Evolutionary conservation across 1,284 basidiomycete genomes (phyloP), one percentile per base, ranked within the genome.

Genomic region (Xanthoconium separans): DNA sequence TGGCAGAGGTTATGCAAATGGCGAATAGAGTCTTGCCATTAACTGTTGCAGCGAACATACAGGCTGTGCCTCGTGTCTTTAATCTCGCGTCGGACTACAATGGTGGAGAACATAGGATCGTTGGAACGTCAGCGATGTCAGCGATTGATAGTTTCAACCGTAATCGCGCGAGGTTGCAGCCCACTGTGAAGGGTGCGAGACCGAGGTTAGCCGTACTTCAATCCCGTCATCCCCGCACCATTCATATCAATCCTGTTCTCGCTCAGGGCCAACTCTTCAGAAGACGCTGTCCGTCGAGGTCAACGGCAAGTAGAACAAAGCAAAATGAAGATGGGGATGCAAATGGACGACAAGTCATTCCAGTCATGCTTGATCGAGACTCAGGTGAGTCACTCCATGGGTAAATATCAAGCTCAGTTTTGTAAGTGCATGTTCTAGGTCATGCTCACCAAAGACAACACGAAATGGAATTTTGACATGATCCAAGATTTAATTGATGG

Each of bases 111-210:
- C 82, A 89, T 64, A 79, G 93, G 27, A 91, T 93, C 55, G 78
- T 94, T 7, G 95, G 95, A 2, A 89, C 91, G 10, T 83, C 88
- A 9, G 89, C 95, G 0, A 75, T 99, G 45, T 87, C 91, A 0
- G 87, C 91, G 1, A 93, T 99, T 43, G 93, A 97, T 66, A 92
- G 89, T 62, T 85, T 97, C 70, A 94, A 96, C 63, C 86, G 95
- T 11, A 93, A 95, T 68, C 82, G 85, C 48, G 74, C 83, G 15
- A 78, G 89, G 42, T 64, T 90, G 34, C 82, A 87, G 59, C 81
- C 85, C 18, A 70, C 76, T 20, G 68, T 77, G 22, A 85, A 79
- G 60, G 77, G 76, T 56, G 71, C 77, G 31, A 81, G 89, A 42
- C 84, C 82, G 52, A 80, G 89, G 87, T 85, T 55, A 42, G 50